phyloP scores from a whole-genome alignment of 192 early-diverging fungal species.

The Backusella australiensis region DNA sequence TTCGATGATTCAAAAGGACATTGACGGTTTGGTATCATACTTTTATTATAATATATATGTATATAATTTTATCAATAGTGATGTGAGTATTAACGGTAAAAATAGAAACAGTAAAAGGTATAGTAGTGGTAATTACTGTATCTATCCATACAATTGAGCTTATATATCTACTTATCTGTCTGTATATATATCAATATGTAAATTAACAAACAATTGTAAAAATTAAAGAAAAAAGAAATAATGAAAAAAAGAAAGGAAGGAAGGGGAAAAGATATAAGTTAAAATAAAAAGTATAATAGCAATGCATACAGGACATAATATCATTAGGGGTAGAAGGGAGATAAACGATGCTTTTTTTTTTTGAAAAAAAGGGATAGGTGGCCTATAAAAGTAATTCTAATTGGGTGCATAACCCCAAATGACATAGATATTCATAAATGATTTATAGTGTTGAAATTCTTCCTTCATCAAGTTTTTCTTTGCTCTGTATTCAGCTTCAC shows the following conservation, averaged over 20 bases:
- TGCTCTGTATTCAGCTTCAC: not conserved
- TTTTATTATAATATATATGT: not conserved
- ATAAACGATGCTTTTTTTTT: not conserved
- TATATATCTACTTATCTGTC: not conserved
- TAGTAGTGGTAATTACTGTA: not conserved
- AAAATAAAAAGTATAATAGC: not conserved
- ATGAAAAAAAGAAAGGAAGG: not conserved
- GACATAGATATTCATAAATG: slow-evolving; percentile 11
- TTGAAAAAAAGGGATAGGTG: not conserved
- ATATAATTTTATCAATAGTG: not conserved
- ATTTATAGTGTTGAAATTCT: not conserved
- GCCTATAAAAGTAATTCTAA: not conserved
- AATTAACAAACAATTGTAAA: not conserved
- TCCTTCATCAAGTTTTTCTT: not conserved
- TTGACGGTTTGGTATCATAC: not conserved
- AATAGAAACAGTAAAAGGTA: not conserved
- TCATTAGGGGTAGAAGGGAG: not conserved
- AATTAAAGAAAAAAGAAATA: not conserved
- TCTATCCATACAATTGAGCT: not conserved
- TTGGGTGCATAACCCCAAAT: not conserved
- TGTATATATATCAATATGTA: not conserved
- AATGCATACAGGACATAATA: not conserved
- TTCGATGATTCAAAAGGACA: not conserved
- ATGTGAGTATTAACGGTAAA: not conserved
- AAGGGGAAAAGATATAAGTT: not conserved